Evolutionary conservation across 176 grass and related monocot species (phyloP).

Genomic region (Panicum miliaceum): DNA sequence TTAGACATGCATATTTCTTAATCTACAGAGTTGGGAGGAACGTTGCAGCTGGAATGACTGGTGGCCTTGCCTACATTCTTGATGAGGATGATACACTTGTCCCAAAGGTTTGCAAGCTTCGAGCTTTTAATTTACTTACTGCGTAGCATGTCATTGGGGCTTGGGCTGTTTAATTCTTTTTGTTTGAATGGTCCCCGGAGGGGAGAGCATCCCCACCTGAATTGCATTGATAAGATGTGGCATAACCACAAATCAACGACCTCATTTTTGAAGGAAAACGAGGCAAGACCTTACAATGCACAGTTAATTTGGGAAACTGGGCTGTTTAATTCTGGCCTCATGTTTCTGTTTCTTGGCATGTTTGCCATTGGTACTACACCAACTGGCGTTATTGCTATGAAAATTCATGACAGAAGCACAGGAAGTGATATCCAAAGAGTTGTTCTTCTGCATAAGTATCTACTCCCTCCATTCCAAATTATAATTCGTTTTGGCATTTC

Average conservation of each 20-base stretch:
- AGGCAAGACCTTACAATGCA: no score
- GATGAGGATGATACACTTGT: slow-evolving; percentile 92
- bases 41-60: slow-evolving; percentile 99
- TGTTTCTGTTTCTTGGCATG: not conserved
- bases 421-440: not conserved
- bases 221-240: no score
- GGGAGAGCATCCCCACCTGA: no score
- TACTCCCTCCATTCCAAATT: no score
- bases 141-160: not conserved
- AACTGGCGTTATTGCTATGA: not conserved
- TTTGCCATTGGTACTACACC: not conserved
- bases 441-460: not conserved
- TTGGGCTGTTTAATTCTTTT: slow-evolving; percentile 27
- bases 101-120: slow-evolving; percentile 70
- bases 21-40: slow-evolving; percentile 87
- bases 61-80: slow-evolving; percentile 96
- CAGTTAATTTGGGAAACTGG: no score
- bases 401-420: not conserved
- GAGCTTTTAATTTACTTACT: slow-evolving; percentile 32
- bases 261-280: no score
- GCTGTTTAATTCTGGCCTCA: slow-evolving; percentile 23
- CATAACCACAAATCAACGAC: no score
- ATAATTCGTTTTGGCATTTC: no score
- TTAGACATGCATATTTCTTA: slow-evolving; percentile 47
- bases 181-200: no score